Percentiles rank a stretch among this genome's conserved stretches.
These are phyloP conservation scores for Fraxinus platypoda DNA, from an alignment of 305 asterid species.

Conservation along the genomic window DNA sequence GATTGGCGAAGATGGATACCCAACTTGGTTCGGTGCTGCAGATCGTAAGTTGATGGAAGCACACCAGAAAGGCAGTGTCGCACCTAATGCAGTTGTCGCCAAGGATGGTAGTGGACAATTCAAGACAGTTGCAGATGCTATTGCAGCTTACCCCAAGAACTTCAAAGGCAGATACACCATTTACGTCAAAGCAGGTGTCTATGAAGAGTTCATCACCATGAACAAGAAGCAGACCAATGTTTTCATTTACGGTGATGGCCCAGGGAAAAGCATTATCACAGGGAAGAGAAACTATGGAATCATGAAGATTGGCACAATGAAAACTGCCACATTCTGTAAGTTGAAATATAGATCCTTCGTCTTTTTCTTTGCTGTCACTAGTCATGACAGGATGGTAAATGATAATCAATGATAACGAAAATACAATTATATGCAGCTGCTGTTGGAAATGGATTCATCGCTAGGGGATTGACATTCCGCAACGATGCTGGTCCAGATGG, in stretches of 20 bases:
- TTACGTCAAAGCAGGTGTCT: too few species aligned
- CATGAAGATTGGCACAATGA: slow-evolving; percentile 34
- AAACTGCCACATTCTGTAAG: slow-evolving; percentile 57
- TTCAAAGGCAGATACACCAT: slow-evolving; percentile 41
- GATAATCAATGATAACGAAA: too few species aligned
- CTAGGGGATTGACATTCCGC: too few species aligned
- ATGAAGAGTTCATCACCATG: too few species aligned
- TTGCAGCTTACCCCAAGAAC: slow-evolving; percentile 49
- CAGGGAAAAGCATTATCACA: slow-evolving; percentile 55
- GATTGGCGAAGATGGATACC: slow-evolving; percentile 38
- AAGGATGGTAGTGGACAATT: slow-evolving; percentile 62
- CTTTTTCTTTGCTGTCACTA: background rate
- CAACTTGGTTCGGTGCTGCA: slow-evolving; percentile 50
- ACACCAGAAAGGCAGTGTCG: background rate
- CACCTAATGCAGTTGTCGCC: slow-evolving; percentile 60
- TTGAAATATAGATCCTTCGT: background rate
- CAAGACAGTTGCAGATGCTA: slow-evolving; percentile 42
- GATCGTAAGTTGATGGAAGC: slow-evolving; percentile 52
- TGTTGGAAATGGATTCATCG: too few species aligned
- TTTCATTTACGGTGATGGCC: slow-evolving; percentile 15
- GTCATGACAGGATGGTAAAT: background rate
- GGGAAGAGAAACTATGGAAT: slow-evolving; percentile 34
- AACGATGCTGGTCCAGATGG: too few species aligned
- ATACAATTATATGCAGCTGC: too few species aligned
- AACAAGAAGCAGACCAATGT: too few species aligned